These are phyloP conservation scores for Spinacia oleracea DNA, from an alignment of 179 eudicot genomes.

Conservation along the genomic window DNA sequence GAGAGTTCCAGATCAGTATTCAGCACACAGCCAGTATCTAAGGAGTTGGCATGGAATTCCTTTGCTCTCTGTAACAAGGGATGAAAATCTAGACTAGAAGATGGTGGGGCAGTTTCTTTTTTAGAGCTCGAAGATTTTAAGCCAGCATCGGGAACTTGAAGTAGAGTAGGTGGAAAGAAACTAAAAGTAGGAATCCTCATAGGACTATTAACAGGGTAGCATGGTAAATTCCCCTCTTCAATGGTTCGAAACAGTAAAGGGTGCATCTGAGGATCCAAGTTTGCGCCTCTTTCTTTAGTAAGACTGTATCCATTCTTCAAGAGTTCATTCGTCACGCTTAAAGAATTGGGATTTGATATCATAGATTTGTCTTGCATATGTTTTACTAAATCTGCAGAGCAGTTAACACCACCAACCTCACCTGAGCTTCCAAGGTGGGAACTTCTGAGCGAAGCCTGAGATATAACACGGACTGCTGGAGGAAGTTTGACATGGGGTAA, in stretches of 20 bases:
- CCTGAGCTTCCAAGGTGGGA: conserved; percentile 46
- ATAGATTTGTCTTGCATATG: conserved; percentile 25
- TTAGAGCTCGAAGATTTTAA: conserved; percentile 39
- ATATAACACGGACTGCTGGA: conserved; percentile 81
- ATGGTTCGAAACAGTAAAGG: conserved; percentile 75
- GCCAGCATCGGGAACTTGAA: conserved; percentile 35
- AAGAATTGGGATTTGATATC: conserved; percentile 22
- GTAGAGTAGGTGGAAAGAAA: conserved; percentile 62
- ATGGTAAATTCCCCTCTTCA: conserved; percentile 56
- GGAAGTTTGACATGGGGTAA: conserved; percentile 99
- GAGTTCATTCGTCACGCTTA: conserved; percentile 29
- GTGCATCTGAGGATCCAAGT: conserved; percentile 79
- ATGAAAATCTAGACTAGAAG: conserved; percentile 70
- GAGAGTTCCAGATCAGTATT: conserved; percentile 46
- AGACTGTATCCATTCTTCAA: conserved; percentile 27
- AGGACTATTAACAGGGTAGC: conserved; percentile 48
- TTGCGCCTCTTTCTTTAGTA: conserved; percentile 40
- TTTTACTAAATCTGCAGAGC: conserved; percentile 30
- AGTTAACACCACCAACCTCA: conserved; percentile 32
- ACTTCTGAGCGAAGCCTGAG: conserved; percentile 67
- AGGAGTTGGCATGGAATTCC: conserved; percentile 31
- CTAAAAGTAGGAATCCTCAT: conserved; percentile 54
- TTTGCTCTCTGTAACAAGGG: conserved; percentile 75
- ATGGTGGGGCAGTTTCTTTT: conserved; percentile 36
- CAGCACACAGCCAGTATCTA: conserved; percentile 25